Percentiles rank a stretch among this genome's conserved stretches.
phyloP scores from a whole-genome alignment of 495 filamentous ascomycete genomes.

The Aspergillus saccharolyticus region DNA sequence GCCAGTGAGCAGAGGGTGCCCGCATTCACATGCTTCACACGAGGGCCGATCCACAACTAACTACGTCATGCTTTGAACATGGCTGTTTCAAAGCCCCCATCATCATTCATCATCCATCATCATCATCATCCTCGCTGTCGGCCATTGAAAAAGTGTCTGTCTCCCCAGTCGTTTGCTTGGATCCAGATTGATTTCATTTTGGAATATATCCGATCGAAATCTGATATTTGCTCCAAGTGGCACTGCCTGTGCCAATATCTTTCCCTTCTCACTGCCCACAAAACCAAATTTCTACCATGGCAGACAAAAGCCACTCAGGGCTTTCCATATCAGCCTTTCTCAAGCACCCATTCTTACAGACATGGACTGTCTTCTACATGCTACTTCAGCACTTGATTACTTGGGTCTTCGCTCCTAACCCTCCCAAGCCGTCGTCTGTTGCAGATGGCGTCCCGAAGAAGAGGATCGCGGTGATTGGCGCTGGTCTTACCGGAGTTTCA shows the following conservation, averaged over 20 bases:
- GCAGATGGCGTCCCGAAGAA: slow-evolving; percentile 47
- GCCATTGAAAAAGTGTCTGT: background rate
- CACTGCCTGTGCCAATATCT: background rate
- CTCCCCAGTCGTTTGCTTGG: background rate
- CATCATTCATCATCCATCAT: slow-evolving; percentile 5
- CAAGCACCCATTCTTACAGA: slow-evolving; percentile 31
- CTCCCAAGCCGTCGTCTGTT: slow-evolving; percentile 52
- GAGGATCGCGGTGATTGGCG: slow-evolving; percentile 75
- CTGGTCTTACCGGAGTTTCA: slow-evolving; percentile 77
- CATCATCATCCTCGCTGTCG: background rate
- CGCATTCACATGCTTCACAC: slow-evolving; percentile 1
- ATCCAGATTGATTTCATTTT: background rate
- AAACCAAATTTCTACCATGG: background rate
- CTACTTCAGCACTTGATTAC: slow-evolving; percentile 62
- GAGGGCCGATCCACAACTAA: slow-evolving; percentile 1
- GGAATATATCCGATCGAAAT: background rate
- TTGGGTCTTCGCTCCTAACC: slow-evolving; percentile 62
- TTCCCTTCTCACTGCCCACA: background rate
- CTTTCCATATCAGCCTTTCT: slow-evolving; percentile 16
- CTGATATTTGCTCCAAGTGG: background rate
- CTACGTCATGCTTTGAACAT: slow-evolving; percentile 2
- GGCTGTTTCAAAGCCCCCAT: background rate
- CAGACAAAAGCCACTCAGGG: slow-evolving; percentile 2
- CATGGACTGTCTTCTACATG: slow-evolving; percentile 57
- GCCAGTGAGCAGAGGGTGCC: background rate